Evolutionary conservation across 768 basidiomycete species (phyloP), one percentile per base, ranked within the genome.

Genomic region (Mycena epipterygia): DNA sequence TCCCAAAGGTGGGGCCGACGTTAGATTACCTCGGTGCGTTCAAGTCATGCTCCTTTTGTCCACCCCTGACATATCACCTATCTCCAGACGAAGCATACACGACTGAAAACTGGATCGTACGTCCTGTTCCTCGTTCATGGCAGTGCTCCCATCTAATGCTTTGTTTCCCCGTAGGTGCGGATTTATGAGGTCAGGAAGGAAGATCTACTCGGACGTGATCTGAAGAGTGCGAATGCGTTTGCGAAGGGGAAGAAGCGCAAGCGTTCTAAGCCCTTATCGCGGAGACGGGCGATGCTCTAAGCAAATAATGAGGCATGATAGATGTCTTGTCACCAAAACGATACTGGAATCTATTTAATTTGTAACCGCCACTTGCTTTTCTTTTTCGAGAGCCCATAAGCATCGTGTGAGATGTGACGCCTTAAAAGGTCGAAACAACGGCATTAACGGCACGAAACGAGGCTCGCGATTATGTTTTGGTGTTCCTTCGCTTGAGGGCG

Each of bases 31-130:
- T 99, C 53, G 96, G 94, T 95, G 73, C 71, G 92, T 52, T 48
- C 46, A 13, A 83, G 8, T 23, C 46, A 21, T 56, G 29, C 23
- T 48, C 46, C 2, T 44, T 17, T 66, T 30, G 44, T 44, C 21
- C 2, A n/a, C 33, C 66, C 66, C 46, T 52, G 61, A 48, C 25
- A 23, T 29, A 30, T 11, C 16, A 9, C 16, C 27, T 52, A 32
- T 52, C 5, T n/a, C 32, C 12, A 67, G 95, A 99, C 72, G 98
- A 99, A 81, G 98, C 97, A 11, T 99, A 97, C 85, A 99, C 98
- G 2, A 95, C 96, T 9, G 98, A 99, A 85, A 99, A 99, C 82
- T 99, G 98, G 98, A 97, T 99, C 73, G 97, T 96, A 76, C 81
- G 91, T 85, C 46, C 6, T 21, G 39, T 32, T 39, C 9, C 29